Evolutionary conservation across 164 flowering plant genomes (phyloP).

Genomic region (Tetracentron sinense): DNA sequence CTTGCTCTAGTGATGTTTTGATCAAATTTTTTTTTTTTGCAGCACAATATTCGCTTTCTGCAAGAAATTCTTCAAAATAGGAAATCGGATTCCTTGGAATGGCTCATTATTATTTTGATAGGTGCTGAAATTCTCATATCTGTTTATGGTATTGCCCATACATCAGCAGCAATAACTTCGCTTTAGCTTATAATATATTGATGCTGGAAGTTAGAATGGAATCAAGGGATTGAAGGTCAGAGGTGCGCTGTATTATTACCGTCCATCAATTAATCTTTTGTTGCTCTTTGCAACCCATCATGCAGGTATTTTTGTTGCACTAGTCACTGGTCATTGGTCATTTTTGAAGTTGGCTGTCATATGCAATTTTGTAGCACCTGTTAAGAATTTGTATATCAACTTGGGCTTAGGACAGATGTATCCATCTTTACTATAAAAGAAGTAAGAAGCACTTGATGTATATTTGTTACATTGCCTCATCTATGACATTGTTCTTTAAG

Average conservation of each 20-base stretch:
- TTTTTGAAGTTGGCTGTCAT: too few species aligned
- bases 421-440: too few species aligned
- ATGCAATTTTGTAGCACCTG: too few species aligned
- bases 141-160: conserved; percentile 59
- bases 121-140: conserved; percentile 78
- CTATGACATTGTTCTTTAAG: too few species aligned
- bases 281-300: background rate
- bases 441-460: too few species aligned
- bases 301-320: background rate
- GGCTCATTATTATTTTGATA: conserved; percentile 82
- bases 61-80: conserved; percentile 92
- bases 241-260: background rate
- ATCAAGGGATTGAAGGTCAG: conserved; percentile 1
- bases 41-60: conserved; percentile 90
- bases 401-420: too few species aligned
- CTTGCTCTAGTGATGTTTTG: conserved; percentile 8
- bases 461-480: too few species aligned
- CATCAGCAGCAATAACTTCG: conserved; percentile 39
- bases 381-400: too few species aligned
- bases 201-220: background rate
- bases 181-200: conserved; percentile 14
- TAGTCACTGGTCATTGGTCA: too few species aligned
- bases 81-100: conserved; percentile 87
- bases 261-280: background rate
- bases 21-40: conserved; percentile 37